Percentiles rank a stretch among this genome's conserved stretches.
These are phyloP conservation scores for Serpula lacrymans DNA, from an alignment of 768 basidiomycete species.

Conservation along the genomic window DNA sequence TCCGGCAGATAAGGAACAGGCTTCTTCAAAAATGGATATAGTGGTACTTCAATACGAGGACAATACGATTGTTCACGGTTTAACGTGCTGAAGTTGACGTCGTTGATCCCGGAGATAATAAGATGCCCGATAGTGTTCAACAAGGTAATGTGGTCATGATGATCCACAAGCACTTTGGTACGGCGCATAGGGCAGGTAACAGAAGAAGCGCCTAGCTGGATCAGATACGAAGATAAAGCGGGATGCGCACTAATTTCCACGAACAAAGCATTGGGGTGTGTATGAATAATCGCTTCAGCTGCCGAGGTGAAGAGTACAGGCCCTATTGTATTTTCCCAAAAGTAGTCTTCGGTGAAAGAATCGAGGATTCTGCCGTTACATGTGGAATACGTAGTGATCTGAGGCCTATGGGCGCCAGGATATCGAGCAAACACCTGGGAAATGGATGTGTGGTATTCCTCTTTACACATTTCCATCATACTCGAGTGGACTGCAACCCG, in stretches of 20 bases:
- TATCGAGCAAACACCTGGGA: conserved; percentile 31
- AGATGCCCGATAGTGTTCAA: conserved; percentile 26
- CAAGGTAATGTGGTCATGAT: conserved; percentile 22
- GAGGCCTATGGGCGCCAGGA: conserved; percentile 20
- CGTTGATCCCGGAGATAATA: conserved; percentile 23
- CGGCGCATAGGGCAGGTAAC: conserved; percentile 27
- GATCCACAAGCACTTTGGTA: conserved; percentile 12
- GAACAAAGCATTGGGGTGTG: conserved; percentile 23
- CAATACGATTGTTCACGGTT: conserved; percentile 16
- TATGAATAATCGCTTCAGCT: conserved; percentile 18
- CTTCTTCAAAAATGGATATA: too few species aligned
- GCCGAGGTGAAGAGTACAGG: conserved; percentile 36
- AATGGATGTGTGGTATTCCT: conserved; percentile 22
- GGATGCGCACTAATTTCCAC: conserved; percentile 39
- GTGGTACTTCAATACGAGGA: conserved; percentile 19
- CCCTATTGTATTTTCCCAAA: conserved; percentile 35
- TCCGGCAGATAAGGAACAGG: too few species aligned
- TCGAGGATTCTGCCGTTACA: conserved; percentile 21
- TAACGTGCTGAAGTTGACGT: conserved; percentile 27
- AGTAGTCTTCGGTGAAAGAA: conserved; percentile 33
- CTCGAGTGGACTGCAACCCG: conserved; percentile 35
- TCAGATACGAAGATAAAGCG: conserved; percentile 31
- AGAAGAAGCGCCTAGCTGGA: conserved; percentile 11
- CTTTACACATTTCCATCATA: conserved; percentile 33
- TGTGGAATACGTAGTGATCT: conserved; percentile 34